phyloP scores from a whole-genome alignment of 805 yeast genomes.

The Cyberlindnera euphorbiae region DNA sequence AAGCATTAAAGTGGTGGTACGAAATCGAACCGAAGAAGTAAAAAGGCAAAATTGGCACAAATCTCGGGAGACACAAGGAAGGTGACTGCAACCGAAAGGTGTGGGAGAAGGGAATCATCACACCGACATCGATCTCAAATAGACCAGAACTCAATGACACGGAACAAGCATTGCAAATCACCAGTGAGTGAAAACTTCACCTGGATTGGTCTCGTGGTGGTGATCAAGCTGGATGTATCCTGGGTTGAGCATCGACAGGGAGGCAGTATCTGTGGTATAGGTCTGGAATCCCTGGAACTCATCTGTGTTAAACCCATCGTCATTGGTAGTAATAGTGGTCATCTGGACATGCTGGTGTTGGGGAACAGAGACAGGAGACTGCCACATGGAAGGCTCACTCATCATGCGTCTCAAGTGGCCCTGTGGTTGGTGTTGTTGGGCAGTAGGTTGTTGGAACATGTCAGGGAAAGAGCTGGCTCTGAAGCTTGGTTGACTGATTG shows the following conservation, averaged over 20 bases:
- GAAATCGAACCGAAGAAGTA: not conserved
- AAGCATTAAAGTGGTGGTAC: too few species aligned
- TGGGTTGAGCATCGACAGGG: constrained; percentile 16
- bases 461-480: constrained; percentile 14
- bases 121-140: too few species aligned
- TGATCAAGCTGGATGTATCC: constrained; percentile 19
- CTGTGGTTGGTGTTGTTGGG: constrained; percentile 9
- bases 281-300: constrained; percentile 17
- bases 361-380: too few species aligned
- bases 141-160: too few species aligned
- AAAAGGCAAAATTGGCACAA: too few species aligned
- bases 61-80: too few species aligned
- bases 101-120: too few species aligned
- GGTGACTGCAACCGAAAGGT: too few species aligned
- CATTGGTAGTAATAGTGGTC: constrained; percentile 1
- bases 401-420: constrained; percentile 14
- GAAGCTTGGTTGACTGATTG: constrained; percentile 11
- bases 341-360: constrained; percentile 13
- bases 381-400: constrained; percentile 14
- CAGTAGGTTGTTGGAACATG: constrained; percentile 1
- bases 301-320: constrained; percentile 19
- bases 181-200: constrained; percentile 18
- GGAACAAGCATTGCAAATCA: constrained; percentile 10
- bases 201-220: constrained; percentile 10
- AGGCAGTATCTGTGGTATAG: constrained; percentile 7